Base-by-base conservation (phyloP, 352 stramenopile species). In the Globisporangium nodosum region DNA sequence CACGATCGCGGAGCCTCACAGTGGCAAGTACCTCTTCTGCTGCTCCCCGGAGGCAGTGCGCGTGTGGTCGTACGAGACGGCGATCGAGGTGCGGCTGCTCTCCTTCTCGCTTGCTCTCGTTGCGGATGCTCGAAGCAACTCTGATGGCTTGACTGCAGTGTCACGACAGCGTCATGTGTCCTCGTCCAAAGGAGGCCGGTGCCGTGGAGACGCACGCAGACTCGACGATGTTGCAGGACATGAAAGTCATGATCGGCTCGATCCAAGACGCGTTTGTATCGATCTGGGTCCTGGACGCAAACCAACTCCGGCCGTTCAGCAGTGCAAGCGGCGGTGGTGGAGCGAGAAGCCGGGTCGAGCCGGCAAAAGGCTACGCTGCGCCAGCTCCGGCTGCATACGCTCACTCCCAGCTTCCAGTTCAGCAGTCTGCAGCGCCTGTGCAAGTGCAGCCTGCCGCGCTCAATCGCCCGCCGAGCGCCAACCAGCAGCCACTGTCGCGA, bases 1-100 rank as follows among this genome's bases (percentile, higher is more conserved):
- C 56, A 92, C 82, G 9, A 60, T 92, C 20, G 63, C 72, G 4
- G 82, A 94, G 48, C 85, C 85, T 0, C 81, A 89, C 62, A 88
- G 73, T 27, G 85, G 85, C 31, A 92, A 92, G 54, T 94, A 85
- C 58, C 65, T 92, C 12, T 72, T 90, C 50, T 87, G 76, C 58
- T 88, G 75, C 63, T 94, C 85, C 1, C 70, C 82, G 21, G 85
- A 94, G 54, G 72, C 78, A 11, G 71, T 92, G 54, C 85, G 81
- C 47, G 71, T 94, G 13, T 94, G 85, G 85, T 93, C 83, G 0
- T 94, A 93, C 48, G 85, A 94, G 63, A 80, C 76, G 37, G 78
- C 83, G 0, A 89, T 92, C 40, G 71, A 92, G 35, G 51, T 56
- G 51, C 30, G 49, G 30, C 15, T 15, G 4, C 40, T 20, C 16